Evolutionary conservation across 1,284 basidiomycete genomes (phyloP).

Genomic region (Boletus semigastroideus): DNA sequence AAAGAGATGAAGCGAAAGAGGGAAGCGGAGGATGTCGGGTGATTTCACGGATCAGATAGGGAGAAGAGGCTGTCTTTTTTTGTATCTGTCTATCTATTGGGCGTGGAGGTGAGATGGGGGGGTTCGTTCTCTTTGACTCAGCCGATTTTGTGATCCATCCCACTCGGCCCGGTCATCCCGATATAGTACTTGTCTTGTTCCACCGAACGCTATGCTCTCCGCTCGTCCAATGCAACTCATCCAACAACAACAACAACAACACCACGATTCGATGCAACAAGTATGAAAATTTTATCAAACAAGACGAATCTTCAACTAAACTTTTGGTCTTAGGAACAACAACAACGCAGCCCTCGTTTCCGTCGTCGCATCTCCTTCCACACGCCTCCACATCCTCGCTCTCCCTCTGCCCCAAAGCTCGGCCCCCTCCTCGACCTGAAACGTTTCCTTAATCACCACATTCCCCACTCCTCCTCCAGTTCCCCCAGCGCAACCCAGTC

Average conservation of each 20-base stretch:
- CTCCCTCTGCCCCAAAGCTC: conserved; percentile 38
- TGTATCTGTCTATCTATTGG: no score
- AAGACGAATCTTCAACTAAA: not conserved
- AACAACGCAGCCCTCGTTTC: conserved; percentile 15
- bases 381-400: conserved; percentile 6
- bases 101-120: no score
- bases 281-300: no score
- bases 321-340: not conserved
- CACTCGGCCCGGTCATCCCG: conserved; percentile 12
- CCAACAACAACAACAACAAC: not conserved
- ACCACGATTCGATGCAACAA: no score
- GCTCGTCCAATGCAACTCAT: conserved; percentile 41
- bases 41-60: not conserved
- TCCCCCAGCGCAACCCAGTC: conserved; percentile 16
- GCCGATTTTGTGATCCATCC: conserved; percentile 19
- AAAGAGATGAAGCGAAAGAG: conserved; percentile 91
- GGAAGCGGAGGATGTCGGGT: conserved; percentile 71
- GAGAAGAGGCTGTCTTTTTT: no score
- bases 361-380: conserved; percentile 25
- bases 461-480: conserved; percentile 49
- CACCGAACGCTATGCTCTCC: conserved; percentile 37
- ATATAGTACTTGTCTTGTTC: conserved; percentile 14
- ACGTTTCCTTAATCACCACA: conserved; percentile 89
- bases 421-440: conserved; percentile 88
- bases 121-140: not conserved